Evolutionary conservation across 352 stramenopile genomes (phyloP).

Genomic region (Pythium oligandrum): DNA sequence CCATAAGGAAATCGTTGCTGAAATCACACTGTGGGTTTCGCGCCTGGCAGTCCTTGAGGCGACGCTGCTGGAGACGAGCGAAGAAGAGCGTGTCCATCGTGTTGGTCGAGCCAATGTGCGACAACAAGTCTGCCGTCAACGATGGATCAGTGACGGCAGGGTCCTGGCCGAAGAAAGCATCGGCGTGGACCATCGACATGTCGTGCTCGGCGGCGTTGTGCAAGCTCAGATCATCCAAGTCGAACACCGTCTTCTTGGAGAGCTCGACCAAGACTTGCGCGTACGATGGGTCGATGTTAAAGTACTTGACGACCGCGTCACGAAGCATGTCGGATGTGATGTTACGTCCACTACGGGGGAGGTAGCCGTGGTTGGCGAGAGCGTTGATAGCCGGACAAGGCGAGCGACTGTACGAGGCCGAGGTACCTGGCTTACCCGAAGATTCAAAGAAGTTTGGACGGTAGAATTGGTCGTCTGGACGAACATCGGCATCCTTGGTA

Average conservation of each 20-base stretch:
- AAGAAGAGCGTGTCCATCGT: conserved; percentile 9
- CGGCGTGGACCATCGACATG: conserved; percentile 35
- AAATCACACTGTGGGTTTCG: conserved; percentile 15
- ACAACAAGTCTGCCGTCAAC: conserved; percentile 27
- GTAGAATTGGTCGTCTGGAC: conserved; percentile 14
- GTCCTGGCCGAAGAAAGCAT: conserved; percentile 34
- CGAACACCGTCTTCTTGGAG: conserved; percentile 8
- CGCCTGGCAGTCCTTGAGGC: conserved; percentile 3
- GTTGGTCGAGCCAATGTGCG: conserved; percentile 5
- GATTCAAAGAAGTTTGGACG: conserved; percentile 13
- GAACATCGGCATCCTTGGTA: conserved; percentile 9
- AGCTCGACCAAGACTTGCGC: background rate
- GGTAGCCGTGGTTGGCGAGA: conserved; percentile 31
- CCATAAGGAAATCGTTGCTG: conserved; percentile 13
- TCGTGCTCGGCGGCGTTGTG: conserved; percentile 43
- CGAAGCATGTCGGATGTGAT: conserved; percentile 12
- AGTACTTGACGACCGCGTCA: background rate
- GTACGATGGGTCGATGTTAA: conserved; percentile 1
- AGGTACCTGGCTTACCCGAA: conserved; percentile 13
- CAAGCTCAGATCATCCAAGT: conserved; percentile 27
- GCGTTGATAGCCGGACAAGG: conserved; percentile 31
- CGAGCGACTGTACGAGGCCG: conserved; percentile 19
- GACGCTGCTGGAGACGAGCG: conserved; percentile 4
- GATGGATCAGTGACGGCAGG: conserved; percentile 21
- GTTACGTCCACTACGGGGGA: conserved; percentile 22